phyloP scores from a whole-genome alignment of 805 yeast species.

The Candida tallmaniae region DNA sequence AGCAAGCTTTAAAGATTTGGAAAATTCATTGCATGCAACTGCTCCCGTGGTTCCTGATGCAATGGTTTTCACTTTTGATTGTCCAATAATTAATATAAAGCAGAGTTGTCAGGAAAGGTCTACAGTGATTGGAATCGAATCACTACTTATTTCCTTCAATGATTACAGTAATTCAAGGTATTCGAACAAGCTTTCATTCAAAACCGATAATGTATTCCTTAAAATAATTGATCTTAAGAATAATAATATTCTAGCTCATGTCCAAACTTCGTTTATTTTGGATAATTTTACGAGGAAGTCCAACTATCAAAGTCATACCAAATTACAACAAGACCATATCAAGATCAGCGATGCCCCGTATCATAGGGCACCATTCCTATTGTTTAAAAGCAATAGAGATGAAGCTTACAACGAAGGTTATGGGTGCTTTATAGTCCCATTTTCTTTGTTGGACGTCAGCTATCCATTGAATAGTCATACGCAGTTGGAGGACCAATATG shows the following conservation, averaged over 20 bases:
- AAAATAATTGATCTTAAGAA: conserved; percentile 16
- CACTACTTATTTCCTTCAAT: conserved; percentile 43
- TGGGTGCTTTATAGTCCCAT: conserved; percentile 54
- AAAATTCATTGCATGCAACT: conserved; percentile 63
- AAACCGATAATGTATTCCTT: conserved; percentile 44
- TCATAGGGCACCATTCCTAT: conserved; percentile 71
- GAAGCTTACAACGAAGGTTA: conserved; percentile 42
- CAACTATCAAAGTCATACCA: conserved; percentile 42
- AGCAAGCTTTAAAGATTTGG: conserved; percentile 67
- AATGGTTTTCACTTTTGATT: conserved; percentile 54
- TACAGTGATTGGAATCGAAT: conserved; percentile 15
- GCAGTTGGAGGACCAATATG: not conserved
- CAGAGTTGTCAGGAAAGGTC: conserved; percentile 18
- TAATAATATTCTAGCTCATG: conserved; percentile 26
- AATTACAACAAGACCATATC: conserved; percentile 61
- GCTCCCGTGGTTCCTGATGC: conserved; percentile 63
- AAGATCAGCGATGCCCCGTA: conserved; percentile 75
- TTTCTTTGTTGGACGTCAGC: conserved; percentile 60
- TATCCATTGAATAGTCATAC: conserved; percentile 46
- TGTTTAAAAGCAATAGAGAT: conserved; percentile 48
- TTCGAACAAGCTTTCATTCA: conserved; percentile 48
- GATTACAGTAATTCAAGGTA: conserved; percentile 71
- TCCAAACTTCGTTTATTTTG: conserved; percentile 55
- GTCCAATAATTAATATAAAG: conserved; percentile 44
- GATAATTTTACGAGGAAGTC: conserved; percentile 56